Evolutionary conservation across 140 eudicot genomes (phyloP), one percentile per base, ranked within the genome.

Genomic region (Ambrosia hybrid): DNA sequence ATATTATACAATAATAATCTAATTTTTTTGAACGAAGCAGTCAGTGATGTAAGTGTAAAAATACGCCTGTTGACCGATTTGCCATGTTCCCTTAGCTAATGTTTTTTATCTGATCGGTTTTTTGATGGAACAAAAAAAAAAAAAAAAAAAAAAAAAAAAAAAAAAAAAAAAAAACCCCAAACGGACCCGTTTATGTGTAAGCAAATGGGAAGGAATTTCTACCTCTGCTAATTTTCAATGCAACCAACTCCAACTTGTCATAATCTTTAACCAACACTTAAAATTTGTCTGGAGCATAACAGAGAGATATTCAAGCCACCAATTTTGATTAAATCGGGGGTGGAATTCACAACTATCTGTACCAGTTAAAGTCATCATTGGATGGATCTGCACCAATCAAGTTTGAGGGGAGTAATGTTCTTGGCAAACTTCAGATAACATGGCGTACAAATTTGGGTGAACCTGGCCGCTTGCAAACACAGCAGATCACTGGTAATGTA

Each of bases 391-490:
- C 83, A 52, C 91, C 75, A 71, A 61, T 53, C 64, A 85, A 84
- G 61, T 82, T 84, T 7, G 98, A 88, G 85, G 96, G 99, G 30
- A 90, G 90, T 73, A 94, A 94, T 75, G 77, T 88, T 73, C 96
- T 94, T 71, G 99, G 99, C 12, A 94, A 94, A 85, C 92, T 94
- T 78, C 99, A 90, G 79, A 90, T 94, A 77, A 94, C 99, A 63
- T 94, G 99, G 99, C 97, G 96, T 73, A 94, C 99, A 15, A 94
- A 94, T 73, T 83, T 94, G 79, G 99, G 99, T 63, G 99, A 94
- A 75, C 97, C 99, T 48, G 99, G 99, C 34, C 96, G 97, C 70
- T 85, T 94, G 81, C 99, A 94, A 84, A 94, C 99, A 4, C 99
- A 94, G 72, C 91, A 94, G 70, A 94, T 94, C 61, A 82, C 88